Conservation (phyloP, 2,329 filamentous ascomycete species). For the Mycosphaerella sp. region DNA sequence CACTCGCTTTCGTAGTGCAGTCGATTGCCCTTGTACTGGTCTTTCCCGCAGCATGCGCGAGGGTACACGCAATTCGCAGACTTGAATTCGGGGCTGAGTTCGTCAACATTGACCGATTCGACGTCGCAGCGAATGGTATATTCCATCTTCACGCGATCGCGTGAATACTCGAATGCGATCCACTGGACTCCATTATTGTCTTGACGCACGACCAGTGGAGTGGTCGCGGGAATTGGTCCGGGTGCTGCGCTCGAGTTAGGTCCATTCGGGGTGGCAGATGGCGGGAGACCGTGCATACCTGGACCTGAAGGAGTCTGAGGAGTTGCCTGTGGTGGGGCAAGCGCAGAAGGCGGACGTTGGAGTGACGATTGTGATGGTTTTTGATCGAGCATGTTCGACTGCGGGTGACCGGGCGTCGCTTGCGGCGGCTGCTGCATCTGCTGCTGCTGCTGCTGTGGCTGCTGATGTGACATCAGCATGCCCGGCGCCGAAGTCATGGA, state of each 20-base stretch:
- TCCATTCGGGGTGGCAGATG: conserved; percentile 37
- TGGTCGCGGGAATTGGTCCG: conserved; percentile 93
- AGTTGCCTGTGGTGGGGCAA: conserved; percentile 25
- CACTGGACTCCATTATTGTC: conserved; percentile 96
- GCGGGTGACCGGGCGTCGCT: conserved; percentile 24
- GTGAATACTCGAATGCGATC: conserved; percentile 98
- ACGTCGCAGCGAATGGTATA: conserved; percentile 98
- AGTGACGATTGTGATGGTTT: conserved; percentile 26
- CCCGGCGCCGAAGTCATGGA: conserved; percentile 46
- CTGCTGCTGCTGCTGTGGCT: conserved; percentile 31
- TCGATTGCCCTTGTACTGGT: conserved; percentile 93
- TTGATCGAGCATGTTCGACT: conserved; percentile 24
- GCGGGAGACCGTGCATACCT: conserved; percentile 25
- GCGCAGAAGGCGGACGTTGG: conserved; percentile 24
- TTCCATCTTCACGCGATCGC: conserved; percentile 97
- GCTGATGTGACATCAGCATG: conserved; percentile 53
- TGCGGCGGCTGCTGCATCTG: conserved; percentile 23
- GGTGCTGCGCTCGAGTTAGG: conserved; percentile 88
- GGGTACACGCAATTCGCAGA: conserved; percentile 98
- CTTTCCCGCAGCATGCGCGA: conserved; percentile 87
- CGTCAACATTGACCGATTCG: conserved; percentile 89
- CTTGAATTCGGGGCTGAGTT: conserved; percentile 82
- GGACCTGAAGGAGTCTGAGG: conserved; percentile 31
- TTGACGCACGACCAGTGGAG: conserved; percentile 85
- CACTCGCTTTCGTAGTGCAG: conserved; percentile 97